Conservation (phyloP, 345 rosid species). For the Durio zibethinus region DNA sequence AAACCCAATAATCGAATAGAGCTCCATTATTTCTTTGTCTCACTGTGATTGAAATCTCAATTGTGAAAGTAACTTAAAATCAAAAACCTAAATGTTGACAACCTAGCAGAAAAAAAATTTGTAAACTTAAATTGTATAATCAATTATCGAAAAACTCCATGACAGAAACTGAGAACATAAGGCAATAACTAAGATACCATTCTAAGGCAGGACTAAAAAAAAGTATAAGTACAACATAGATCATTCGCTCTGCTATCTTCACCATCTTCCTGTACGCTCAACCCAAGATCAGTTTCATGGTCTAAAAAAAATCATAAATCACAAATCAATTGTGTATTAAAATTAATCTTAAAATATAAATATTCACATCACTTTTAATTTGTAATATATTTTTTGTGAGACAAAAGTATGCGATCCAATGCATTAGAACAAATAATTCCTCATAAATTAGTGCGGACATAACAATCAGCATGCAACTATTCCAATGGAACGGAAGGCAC, state of each 20-base stretch:
- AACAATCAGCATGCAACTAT: conserved; percentile 52
- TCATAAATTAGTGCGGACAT: no score
- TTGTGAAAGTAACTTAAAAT: no score
- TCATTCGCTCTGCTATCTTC: conserved; percentile 38
- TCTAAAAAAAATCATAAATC: no score
- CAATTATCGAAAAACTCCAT: no score
- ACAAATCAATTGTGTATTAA: no score
- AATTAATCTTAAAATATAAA: no score
- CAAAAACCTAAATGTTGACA: not conserved
- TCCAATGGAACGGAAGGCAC: conserved; percentile 43
- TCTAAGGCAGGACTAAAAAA: not conserved
- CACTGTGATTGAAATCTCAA: not conserved
- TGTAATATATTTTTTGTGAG: no score
- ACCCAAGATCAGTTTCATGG: conserved; percentile 53
- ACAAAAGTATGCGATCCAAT: no score
- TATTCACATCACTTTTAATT: no score
- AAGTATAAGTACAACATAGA: not conserved
- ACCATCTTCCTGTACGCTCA: conserved; percentile 35
- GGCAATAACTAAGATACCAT: not conserved
- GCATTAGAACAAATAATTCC: no score
- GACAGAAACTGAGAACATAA: not conserved
- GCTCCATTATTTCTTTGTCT: not conserved
- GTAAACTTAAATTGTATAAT: no score
- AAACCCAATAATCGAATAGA: not conserved
- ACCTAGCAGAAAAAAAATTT: not conserved